These are phyloP conservation scores for Pichia deserticola DNA, from an alignment of 805 yeast species.

Conservation along the genomic window DNA sequence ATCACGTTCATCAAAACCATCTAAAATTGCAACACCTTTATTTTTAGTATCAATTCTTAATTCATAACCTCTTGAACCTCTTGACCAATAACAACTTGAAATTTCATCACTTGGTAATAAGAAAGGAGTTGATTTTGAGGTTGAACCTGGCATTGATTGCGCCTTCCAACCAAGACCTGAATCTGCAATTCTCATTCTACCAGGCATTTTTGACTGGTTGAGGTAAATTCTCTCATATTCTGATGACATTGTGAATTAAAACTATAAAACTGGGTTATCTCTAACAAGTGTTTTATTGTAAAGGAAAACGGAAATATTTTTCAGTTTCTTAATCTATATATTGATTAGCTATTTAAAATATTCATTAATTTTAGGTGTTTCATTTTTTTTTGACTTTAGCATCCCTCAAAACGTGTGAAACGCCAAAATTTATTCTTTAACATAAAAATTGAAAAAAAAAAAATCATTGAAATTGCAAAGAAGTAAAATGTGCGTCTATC, in stretches of 20 bases:
- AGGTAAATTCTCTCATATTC: conserved; percentile 89
- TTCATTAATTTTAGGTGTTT: no score
- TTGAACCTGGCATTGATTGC: conserved; percentile 32
- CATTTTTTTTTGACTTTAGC: no score
- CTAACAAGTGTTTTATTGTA: no score
- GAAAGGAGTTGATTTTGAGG: conserved; percentile 62
- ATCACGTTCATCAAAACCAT: conserved; percentile 87
- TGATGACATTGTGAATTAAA: conserved; percentile 20
- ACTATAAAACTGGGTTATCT: no score
- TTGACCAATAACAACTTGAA: conserved; percentile 76
- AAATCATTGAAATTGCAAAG: no score
- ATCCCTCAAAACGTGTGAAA: no score
- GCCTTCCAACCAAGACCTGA: conserved; percentile 97
- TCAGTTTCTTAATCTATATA: not conserved
- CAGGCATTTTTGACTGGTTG: conserved; percentile 76
- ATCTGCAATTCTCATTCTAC: conserved; percentile 90
- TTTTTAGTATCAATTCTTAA: conserved; percentile 82
- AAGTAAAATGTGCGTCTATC: no score
- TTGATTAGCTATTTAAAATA: no score
- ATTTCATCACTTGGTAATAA: conserved; percentile 83
- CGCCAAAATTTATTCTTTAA: no score
- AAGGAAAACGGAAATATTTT: not conserved
- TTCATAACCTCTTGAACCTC: conserved; percentile 91
- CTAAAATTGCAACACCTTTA: conserved; percentile 77
- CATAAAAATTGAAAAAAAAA: no score